Evolutionary conservation across 2,329 filamentous ascomycete species (phyloP), one percentile per base, ranked within the genome.

Genomic region (Cytospora mali): DNA sequence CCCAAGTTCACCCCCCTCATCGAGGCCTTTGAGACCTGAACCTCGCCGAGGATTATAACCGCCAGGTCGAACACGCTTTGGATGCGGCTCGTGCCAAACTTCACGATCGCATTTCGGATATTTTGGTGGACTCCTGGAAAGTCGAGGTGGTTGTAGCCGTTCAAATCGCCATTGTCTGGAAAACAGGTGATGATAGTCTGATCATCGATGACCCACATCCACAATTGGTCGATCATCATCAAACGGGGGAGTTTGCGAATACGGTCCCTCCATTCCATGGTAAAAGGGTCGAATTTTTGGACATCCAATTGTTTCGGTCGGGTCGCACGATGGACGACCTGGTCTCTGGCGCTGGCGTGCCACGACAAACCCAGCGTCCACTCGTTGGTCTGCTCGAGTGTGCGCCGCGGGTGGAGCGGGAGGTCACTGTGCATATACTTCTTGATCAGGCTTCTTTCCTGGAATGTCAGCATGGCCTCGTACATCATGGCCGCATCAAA

Each of bases 351-450:
- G 0, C 73, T 69, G 0, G 77, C 78, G 33, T 76, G 74, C 4
- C 63, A 65, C 4, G 63, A 65, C 23, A 65, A 35, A 25, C 73
- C 69, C 2, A 79, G 69, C 2, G 74, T 76, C 72, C 75, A 75
- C 49, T 76, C 77, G 62, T 79, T 81, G 0, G 75, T 76, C 62
- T 82, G 80, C 52, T 82, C 80, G 0, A 82, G 70, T 0, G 80
- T 82, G 0, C 80, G 69, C 0, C 80, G 73, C 0, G 78, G 75
- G 62, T 83, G 80, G 0, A 76, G 67, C 6, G 74, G 78, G 0
- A 76, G 71, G 1, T 76, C 65, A 0, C 58, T 18, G 16, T 73
- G 67, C 0, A 80, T 68, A 31, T 75, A 77, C 3, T 69, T 66
- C 13, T 72, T 62, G 2, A 78, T 68, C 6, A 79, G 58, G 42